These are phyloP conservation scores for Akanthomyces muscarius DNA, from an alignment of 2,329 filamentous ascomycete genomes.

Conservation along the genomic window DNA sequence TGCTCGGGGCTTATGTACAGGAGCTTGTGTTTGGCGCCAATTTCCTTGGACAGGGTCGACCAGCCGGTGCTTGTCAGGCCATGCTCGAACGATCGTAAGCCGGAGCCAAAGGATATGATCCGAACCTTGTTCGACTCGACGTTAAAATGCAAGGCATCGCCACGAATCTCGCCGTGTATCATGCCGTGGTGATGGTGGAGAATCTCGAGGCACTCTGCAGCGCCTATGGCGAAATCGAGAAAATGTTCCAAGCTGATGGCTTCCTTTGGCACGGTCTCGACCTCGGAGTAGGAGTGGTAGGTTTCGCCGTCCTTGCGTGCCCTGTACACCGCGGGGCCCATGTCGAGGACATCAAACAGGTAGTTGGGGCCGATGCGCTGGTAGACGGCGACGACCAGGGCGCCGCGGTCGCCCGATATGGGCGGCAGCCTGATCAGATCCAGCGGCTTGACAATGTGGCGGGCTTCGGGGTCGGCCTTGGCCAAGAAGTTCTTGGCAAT, in stretches of 20 bases:
- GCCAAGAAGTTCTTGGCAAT: conserved; percentile 69
- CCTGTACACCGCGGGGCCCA: conserved; percentile 71
- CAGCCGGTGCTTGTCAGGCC: conserved; percentile 82
- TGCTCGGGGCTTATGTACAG: conserved; percentile 93
- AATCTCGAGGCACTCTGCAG: conserved; percentile 79
- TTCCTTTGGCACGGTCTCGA: conserved; percentile 47
- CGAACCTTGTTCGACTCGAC: conserved; percentile 66
- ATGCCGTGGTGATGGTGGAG: conserved; percentile 85
- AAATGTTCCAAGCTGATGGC: conserved; percentile 72
- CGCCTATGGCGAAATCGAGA: conserved; percentile 86
- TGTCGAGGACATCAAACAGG: conserved; percentile 64
- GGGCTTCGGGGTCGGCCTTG: conserved; percentile 66
- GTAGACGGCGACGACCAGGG: conserved; percentile 77
- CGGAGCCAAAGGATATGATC: conserved; percentile 81
- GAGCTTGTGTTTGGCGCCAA: conserved; percentile 83
- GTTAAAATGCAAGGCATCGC: conserved; percentile 87
- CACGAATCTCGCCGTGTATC: conserved; percentile 86
- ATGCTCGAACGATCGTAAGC: conserved; percentile 84
- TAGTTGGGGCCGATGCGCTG: conserved; percentile 73
- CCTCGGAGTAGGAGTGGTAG: conserved; percentile 42
- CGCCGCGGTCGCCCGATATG: conserved; percentile 62
- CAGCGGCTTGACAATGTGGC: conserved; percentile 75
- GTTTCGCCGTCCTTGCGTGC: conserved; percentile 49
- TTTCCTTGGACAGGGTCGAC: conserved; percentile 75
- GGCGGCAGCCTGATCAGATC: conserved; percentile 71